Base-by-base conservation (phyloP, 1,139 yeast genomes). In the Kodamaea plutei region DNA sequence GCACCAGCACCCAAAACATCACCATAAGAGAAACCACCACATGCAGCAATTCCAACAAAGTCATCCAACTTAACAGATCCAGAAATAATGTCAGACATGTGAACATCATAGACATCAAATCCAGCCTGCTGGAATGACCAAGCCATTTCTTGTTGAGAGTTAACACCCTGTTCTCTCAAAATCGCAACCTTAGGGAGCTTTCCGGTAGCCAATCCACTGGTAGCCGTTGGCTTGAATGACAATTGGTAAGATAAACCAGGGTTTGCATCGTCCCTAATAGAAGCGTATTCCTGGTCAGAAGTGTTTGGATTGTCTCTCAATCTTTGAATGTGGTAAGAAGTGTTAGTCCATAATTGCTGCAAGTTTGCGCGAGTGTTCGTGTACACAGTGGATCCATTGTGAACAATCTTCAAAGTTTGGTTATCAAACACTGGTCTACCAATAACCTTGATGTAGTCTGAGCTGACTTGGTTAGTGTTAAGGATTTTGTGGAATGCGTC, bases 21-120 rank as follows among this genome's bases (percentile, higher is more conserved):
- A 71, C 99, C 99, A 54, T 89, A 93, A 2, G 97, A 88, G 70
- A 93, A 93, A 17, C 99, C 99, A 62, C 99, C 99, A 64, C 98
- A 93, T 4, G 98, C 98, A 33, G 97, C 98, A 36, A 93, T 51
- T 40, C 99, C 99, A 29, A 82, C 87, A 59, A 91, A 93, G 29
- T 77, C 81, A 48, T 76, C 79, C 45, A 93, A 70, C n/a, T 78
- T 59, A 23, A 83, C 81, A 47, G 68, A 70, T 25, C 95, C 95
- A 23, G 72, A 63, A 42, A 89, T 66, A 37, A 93, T 74, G 56
- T 93, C 99, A 10, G 95, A 77, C 98, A 93, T 91, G 56, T 94
- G 97, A 25, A 93, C 95, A 61, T 93, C 99, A 38, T 85, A 79
- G 10, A 88, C 76, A 19, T 80, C 88, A 56, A 93, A 93, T 0